Percentiles rank a stretch among this genome's conserved stretches.
Conservation (phyloP, 371 early-diverging fungal genomes). For the Actinomortierella ambigua region DNA sequence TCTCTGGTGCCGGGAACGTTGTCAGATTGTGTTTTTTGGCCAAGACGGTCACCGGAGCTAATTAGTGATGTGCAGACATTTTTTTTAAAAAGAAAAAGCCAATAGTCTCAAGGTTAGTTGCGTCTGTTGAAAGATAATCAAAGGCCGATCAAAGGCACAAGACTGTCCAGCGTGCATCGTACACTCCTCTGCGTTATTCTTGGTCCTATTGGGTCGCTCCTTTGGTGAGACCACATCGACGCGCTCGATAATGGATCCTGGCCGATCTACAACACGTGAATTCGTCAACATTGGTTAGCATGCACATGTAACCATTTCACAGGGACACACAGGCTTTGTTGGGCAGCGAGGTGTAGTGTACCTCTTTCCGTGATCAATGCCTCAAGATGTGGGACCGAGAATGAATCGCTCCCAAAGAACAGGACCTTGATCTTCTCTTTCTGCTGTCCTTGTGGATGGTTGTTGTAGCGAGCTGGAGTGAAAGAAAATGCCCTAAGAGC, state of each 20-base stretch:
- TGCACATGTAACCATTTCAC: conserved; percentile 4
- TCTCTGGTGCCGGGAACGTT: conserved; percentile 35
- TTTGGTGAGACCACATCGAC: conserved; percentile 73
- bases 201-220: conserved; percentile 33
- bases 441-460: neutral
- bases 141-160: too few relatives aligned
- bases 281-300: too few relatives aligned
- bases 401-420: conserved; percentile 88
- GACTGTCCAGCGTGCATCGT: conserved; percentile 32
- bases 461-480: too few relatives aligned
- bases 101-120: too few relatives aligned
- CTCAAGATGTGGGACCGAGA: conserved; percentile 71
- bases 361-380: conserved; percentile 59
- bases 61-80: too few relatives aligned
- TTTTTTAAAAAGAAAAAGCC: too few relatives aligned
- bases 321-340: neutral
- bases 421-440: conserved; percentile 53
- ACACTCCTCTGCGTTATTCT: conserved; percentile 43
- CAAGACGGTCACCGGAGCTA: conserved; percentile 52
- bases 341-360: conserved; percentile 17
- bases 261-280: conserved; percentile 13
- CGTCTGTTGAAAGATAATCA: too few relatives aligned
- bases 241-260: conserved; percentile 49
- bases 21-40: conserved; percentile 45
- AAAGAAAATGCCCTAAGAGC: too few relatives aligned